Evolutionary conservation across 805 yeast species (phyloP), one percentile per base, ranked within the genome.

Genomic region (Wickerhamomyces pijperi): DNA sequence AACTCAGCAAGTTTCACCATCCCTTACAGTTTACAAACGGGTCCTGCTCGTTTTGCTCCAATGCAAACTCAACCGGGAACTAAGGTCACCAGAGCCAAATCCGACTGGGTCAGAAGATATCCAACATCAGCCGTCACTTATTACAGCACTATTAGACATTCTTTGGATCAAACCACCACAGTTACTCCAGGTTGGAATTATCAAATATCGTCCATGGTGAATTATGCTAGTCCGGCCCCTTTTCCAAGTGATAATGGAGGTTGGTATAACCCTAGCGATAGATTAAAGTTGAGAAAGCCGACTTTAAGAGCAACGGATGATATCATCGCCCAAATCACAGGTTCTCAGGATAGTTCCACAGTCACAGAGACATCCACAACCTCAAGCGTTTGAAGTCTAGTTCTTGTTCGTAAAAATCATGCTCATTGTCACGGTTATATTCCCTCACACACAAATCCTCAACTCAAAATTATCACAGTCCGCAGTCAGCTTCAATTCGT

Each of bases 21-120:
- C 11, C 70, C 90, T 2, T 90, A 88, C 61, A 74, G 86, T 3
- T 48, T 53, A 48, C 97, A 90, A 65, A 79, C 90, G 1, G 95
- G 95, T 21, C 58, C 47, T 20, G 75, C 82, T 7, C 72, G 88
- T 53, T 84, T 64, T 59, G 97, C 97, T 1, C 96, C 97, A 38
- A 85, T 87, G 95, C 97, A 88, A 62, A 58, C 67, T 42, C 95
- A 86, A 59, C 97, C 98, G 9, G 83, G 81, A 3, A 55, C 83
- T 2, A 65, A 64, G 9, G 73, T 85, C 21, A 82, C 95, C 1
- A 31, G 5, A 13, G 33, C 19, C 13, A 46, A 57, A 4, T 70
- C 82, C 4, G 61, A 78, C 4, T 81, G 88, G 79, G 56, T 80
- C 4, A 70, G 78, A 49, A 66, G 76, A 46, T 78, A 60, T 58